Evolutionary conservation across 1,284 basidiomycete species (phyloP), one percentile per base, ranked within the genome.

Genomic region (Chiua sp.): DNA sequence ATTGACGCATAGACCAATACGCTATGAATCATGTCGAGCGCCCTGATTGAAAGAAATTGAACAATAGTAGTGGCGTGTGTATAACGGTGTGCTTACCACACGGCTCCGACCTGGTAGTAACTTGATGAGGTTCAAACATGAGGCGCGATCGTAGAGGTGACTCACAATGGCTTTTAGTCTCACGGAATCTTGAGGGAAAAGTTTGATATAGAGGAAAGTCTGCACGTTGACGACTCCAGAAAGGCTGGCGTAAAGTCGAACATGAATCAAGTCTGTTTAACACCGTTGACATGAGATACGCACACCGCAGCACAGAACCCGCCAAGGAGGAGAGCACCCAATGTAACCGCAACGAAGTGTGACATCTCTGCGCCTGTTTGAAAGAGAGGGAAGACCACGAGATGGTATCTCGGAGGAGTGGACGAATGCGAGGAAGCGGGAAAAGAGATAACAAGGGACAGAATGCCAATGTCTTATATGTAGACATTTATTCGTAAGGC

Each of bases 141-240:
- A 11, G 23, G 18, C 3, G 13, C 12, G 44, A 46, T 8, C 22
- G n/a, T n/a, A n/a, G 70, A 61, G 23, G 46, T 23, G n/a, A 69
- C 75, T 60, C 55, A 83, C 81, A 56, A 79, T 64, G 7, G 64
- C 42, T n/a, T 65, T 80, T 83, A 77, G 50, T 32, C 56, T 53
- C 8, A 50, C 8, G 5, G 60, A 51, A 63, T 83, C 82, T 7
- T 59, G 60, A 7, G 78, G 75, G 62, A 80, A 83, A 23, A 76
- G 62, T 59, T 75, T 81, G 60, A 77, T 74, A 65, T 83, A 83
- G 23, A 75, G 68, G 46, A 80, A 75, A 2, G 70, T 71, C 61
- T 83, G 81, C 13, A 78, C 76, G 18, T 72, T 64, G 6, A 78
- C 79, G n/a, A 80, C 65, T 22, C 81, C 81, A 5, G 79, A 79